Evolutionary conservation across 495 filamentous ascomycete species (phyloP).

Genomic region (Apiosordaria backusii): DNA sequence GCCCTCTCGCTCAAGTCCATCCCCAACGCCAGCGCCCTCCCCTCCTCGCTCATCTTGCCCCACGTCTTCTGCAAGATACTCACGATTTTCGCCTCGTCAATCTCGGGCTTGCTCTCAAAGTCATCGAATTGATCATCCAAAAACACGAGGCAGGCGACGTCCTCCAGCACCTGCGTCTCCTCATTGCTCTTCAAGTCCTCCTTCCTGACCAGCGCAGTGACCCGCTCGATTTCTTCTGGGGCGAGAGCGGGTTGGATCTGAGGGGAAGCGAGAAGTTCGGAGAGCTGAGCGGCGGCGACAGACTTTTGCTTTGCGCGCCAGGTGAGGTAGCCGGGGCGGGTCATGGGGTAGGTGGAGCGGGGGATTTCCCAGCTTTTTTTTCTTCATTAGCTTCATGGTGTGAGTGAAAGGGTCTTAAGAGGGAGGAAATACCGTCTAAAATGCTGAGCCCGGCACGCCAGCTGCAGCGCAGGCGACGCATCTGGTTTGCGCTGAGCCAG

Average conservation of each 20-base stretch:
- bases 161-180: conserved; percentile 71
- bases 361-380: conserved; percentile 71
- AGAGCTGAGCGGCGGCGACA: conserved; percentile 61
- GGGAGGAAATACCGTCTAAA: conserved; percentile 44
- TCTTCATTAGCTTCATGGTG: neutral
- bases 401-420: neutral
- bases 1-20: conserved; percentile 60
- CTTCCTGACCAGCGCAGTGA: conserved; percentile 62
- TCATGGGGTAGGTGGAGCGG: conserved; percentile 63
- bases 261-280: conserved; percentile 49
- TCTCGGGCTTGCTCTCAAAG: conserved; percentile 56
- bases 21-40: conserved; percentile 63
- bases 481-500: conserved; percentile 52
- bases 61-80: conserved; percentile 76
- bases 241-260: conserved; percentile 35
- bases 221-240: conserved; percentile 42
- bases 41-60: conserved; percentile 71
- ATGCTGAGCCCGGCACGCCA: conserved; percentile 80
- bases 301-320: conserved; percentile 72
- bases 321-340: conserved; percentile 65
- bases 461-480: conserved; percentile 59
- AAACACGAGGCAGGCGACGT: conserved; percentile 83
- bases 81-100: conserved; percentile 71
- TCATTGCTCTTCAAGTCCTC: conserved; percentile 58
- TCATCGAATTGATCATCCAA: conserved; percentile 78